Percentiles rank a stretch among this genome's conserved stretches.
phyloP scores from a whole-genome alignment of 805 yeast genomes.

The Ogataea kodamae region DNA sequence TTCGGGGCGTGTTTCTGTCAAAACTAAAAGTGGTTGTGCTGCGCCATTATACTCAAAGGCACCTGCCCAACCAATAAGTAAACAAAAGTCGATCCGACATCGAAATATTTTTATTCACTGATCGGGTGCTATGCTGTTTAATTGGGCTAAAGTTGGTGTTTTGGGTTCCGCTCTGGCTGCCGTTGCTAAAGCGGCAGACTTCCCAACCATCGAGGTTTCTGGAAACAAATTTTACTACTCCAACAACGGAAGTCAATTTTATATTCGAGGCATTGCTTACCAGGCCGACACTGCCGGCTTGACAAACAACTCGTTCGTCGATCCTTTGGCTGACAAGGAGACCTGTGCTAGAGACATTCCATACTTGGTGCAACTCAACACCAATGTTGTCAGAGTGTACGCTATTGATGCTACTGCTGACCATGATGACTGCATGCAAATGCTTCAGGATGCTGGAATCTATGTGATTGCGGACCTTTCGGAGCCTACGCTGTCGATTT shows the following conservation, averaged over 20 bases:
- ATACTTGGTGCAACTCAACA: constrained; percentile 55
- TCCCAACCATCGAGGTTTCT: constrained; percentile 66
- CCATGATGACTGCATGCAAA: constrained; percentile 65
- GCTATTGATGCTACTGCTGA: constrained; percentile 63
- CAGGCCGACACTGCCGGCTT: constrained; percentile 61
- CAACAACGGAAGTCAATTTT: constrained; percentile 77
- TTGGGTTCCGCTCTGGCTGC: constrained; percentile 21
- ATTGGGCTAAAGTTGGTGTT: constrained; percentile 30
- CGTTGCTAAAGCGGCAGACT: constrained; percentile 36
- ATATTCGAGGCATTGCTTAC: constrained; percentile 75
- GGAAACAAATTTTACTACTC: constrained; percentile 78
- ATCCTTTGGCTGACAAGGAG: constrained; percentile 63
- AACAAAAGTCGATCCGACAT: too few species aligned
- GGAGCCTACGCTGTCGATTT: constrained; percentile 59
- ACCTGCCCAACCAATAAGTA: constrained; percentile 4
- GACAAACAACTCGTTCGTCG: constrained; percentile 49
- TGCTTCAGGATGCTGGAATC: constrained; percentile 70
- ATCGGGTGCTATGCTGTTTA: constrained; percentile 36
- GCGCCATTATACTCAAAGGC: background rate
- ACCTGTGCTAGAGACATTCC: constrained; percentile 74
- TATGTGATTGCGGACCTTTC: constrained; percentile 78
- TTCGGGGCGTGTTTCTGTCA: constrained; percentile 8
- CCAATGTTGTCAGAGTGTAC: constrained; percentile 74
- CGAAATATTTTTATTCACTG: too few species aligned
- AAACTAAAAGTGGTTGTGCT: background rate